A percentile compares a stretch with the other conserved stretches of the same genome.
Conservation (phyloP, 2,329 filamentous ascomycete species). For the Exophiala mesophila region DNA sequence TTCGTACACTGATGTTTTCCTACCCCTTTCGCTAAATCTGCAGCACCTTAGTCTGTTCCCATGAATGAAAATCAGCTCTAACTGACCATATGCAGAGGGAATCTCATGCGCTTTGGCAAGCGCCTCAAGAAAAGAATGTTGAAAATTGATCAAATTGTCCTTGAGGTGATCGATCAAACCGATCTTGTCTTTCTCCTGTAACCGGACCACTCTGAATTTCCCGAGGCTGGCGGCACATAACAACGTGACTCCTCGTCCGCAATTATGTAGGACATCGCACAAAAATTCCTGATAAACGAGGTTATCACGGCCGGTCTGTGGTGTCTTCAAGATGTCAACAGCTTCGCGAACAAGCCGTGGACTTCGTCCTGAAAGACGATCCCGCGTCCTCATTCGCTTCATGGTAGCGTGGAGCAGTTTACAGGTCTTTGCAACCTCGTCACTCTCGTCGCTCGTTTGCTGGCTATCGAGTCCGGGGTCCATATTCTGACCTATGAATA, state of each 20-base stretch:
- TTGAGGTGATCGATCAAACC: slow-evolving; percentile 1
- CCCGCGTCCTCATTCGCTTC: not conserved
- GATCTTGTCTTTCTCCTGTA: not conserved
- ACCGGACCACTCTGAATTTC: slow-evolving; percentile 1
- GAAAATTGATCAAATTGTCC: not conserved
- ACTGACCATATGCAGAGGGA: slow-evolving; percentile 3
- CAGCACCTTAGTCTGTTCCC: slow-evolving; percentile 1
- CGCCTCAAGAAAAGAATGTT: not conserved
- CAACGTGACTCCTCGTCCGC: slow-evolving; percentile 1
- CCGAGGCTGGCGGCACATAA: slow-evolving; percentile 2
- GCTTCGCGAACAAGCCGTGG: slow-evolving; percentile 1
- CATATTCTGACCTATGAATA: slow-evolving; percentile 1
- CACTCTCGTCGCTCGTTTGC: not conserved
- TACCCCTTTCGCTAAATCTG: not conserved
- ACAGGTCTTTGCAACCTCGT: not conserved
- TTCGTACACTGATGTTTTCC: slow-evolving; percentile 2
- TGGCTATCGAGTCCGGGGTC: not conserved
- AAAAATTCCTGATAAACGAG: slow-evolving; percentile 2
- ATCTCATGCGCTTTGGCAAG: slow-evolving; percentile 1
- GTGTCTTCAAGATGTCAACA: slow-evolving; percentile 1
- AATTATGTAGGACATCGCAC: not conserved
- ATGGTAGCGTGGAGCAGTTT: not conserved
- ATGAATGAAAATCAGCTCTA: slow-evolving; percentile 1
- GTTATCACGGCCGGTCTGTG: not conserved
- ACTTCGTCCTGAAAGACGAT: slow-evolving; percentile 1